phyloP scores from a whole-genome alignment of 495 filamentous ascomycete genomes.

The Penicillium samsonianum region DNA sequence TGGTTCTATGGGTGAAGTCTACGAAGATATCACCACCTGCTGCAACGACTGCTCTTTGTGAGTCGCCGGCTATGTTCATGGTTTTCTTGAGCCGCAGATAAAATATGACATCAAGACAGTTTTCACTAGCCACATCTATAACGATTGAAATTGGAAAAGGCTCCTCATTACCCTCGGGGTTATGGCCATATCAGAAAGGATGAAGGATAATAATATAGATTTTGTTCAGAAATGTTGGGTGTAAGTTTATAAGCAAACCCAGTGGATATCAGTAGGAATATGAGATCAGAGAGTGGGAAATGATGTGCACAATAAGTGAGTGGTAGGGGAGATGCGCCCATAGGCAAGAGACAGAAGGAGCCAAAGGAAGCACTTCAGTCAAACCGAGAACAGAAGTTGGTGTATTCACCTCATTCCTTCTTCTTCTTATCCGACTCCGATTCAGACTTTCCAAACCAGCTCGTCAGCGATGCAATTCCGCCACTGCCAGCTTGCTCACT shows the following conservation, averaged over 20 bases:
- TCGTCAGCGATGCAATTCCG: slow-evolving; percentile 14
- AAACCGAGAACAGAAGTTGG: neutral
- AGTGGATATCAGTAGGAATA: slow-evolving; percentile 13
- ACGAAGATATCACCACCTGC: neutral
- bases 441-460: slow-evolving; percentile 22
- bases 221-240: neutral
- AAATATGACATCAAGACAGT: neutral
- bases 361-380: neutral
- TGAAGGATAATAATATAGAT: neutral
- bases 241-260: neutral
- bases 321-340: slow-evolving; percentile 11
- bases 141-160: neutral
- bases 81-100: neutral
- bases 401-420: slow-evolving; percentile 27
- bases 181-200: too few species aligned
- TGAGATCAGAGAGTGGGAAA: neutral
- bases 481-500: slow-evolving; percentile 10
- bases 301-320: slow-evolving; percentile 17
- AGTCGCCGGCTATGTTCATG: neutral
- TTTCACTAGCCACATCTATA: neutral
- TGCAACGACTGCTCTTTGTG: neutral
- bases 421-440: slow-evolving; percentile 25
- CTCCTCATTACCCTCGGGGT: neutral
- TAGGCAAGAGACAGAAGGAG: slow-evolving; percentile 3
- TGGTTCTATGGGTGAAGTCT: neutral